A percentile compares a stretch with the other conserved stretches of the same genome.
phyloP scores from a whole-genome alignment of 192 early-diverging fungal species.

The Entomortierella parvispora region DNA sequence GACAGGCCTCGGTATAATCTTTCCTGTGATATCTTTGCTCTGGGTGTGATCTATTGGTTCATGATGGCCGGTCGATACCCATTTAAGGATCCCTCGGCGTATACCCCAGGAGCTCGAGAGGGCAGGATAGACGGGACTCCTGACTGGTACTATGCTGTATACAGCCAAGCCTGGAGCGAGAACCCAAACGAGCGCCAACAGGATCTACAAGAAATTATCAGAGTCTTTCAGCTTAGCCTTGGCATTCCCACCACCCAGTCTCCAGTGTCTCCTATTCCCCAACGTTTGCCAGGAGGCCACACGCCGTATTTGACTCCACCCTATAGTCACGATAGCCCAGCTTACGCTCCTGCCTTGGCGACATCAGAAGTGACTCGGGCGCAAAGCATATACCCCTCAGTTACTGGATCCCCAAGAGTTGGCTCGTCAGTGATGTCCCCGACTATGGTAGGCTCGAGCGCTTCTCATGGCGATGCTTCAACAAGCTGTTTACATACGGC shows the following conservation, averaged over 20 bases:
- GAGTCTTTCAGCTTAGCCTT: constrained; percentile 8
- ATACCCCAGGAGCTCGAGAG: not conserved
- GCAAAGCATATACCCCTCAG: too few species aligned
- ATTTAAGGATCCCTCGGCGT: constrained; percentile 1
- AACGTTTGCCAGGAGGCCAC: too few species aligned
- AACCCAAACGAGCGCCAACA: constrained; percentile 27
- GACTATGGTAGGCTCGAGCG: too few species aligned
- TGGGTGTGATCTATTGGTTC: constrained; percentile 29
- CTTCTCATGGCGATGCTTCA: too few species aligned
- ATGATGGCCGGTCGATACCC: constrained; percentile 26
- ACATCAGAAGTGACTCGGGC: too few species aligned
- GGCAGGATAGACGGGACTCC: constrained; percentile 21
- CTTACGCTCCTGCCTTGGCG: too few species aligned
- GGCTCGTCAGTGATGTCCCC: too few species aligned
- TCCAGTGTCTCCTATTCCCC: not conserved
- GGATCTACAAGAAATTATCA: constrained; percentile 24
- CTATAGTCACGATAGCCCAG: too few species aligned
- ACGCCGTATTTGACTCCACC: too few species aligned
- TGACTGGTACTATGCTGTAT: constrained; percentile 28
- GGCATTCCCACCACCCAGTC: not conserved
- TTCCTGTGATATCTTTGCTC: constrained; percentile 26
- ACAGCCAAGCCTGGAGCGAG: constrained; percentile 34
- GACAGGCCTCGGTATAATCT: constrained; percentile 24
- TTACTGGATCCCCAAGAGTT: too few species aligned
- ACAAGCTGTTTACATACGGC: too few species aligned